Base-by-base conservation (phyloP, 805 yeast species). In the Candida takata region DNA sequence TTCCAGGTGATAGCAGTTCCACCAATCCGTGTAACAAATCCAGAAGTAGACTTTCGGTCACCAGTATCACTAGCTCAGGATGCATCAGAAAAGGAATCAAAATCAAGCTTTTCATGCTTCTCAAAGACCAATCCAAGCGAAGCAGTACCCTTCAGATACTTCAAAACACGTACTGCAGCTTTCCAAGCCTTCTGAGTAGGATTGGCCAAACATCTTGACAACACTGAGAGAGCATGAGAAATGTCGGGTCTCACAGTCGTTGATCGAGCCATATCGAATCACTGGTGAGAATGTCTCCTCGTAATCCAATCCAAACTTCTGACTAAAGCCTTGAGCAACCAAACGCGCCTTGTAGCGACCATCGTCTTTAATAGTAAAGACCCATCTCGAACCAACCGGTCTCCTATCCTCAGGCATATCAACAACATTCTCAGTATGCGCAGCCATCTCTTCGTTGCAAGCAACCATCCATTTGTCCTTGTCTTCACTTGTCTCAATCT, bases 1-100 rank as follows among this genome's bases (percentile, higher is more conserved):
- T 24, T 37, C 37, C 40, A 33, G 4, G 30, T 27, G 14, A 36
- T 25, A 24, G 36, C 29, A 14, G 27, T 25, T 8, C 28, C 27
- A 16, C 14, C 20, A 15, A 27, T 12, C 11, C 27, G 11, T 14
- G 25, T 30, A 3, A 31, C 21, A n/a, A 29, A 24, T 12, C 39
- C 36, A 28, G 33, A 23, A 3, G 30, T 24, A 15, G 24, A 25
- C 24, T 26, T 36, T 18, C 35, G 24, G 4, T 31, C 24, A 28
- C 19, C 24, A 14, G n/a, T 6, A 17, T 23, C 12, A n/a, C 19
- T 15, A 4, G 14, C 27, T n/a, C 27, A 28, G 4, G 31, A 20
- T 5, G 36, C 36, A 28, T 34, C 32, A 11, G 32, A 19, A 21
- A 27, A 23, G 4, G 32, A 12, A 23, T 27, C 32, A 16, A 28